Evolutionary conservation across 768 basidiomycete genomes (phyloP), one percentile per base, ranked within the genome.

Genomic region (Suillus spraguei): DNA sequence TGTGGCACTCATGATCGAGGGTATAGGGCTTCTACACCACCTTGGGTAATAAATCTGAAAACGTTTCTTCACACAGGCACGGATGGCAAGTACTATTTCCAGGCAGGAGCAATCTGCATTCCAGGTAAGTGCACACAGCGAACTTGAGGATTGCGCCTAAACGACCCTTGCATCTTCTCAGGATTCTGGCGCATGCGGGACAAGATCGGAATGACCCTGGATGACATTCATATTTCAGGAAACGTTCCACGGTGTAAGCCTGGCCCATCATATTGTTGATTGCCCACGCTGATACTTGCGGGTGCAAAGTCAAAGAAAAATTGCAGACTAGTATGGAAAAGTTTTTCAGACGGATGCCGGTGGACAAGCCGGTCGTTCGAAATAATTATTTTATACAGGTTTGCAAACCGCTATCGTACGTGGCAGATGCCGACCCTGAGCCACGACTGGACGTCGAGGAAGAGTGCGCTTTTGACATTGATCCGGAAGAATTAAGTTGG

Each of bases 161-260:
- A 53, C 32, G 7, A 6, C 4, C 10, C 59, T 24, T 42, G 5
- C 65, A 64, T 62, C 64, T 49, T 64, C 39, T 47, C 69, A 90
- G 91, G 91, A 28, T 87, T 85, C 65, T 92, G 91, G 92, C 82
- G 90, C 20, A 80, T 92, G 76, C 72, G 82, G 66, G 90, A 92
- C 75, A 92, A 92, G 77, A 84, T 90, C 60, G 92, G 91, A 8
- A 78, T 87, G 68, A 79, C 86, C 24, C 77, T 92, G 42, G 87
- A 91, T 60, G 86, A 91, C 60, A 91, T 92, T 49, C 91, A 93
- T 74, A 74, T 78, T 61, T 79, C 81, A 33, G 91, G 92, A 33
- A 78, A 87, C 69, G 91, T 92, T 44, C 89, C 91, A 20, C 85
- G 85, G 74, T 91, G 90, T 89, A 73, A 71, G 87, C 67, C 24